Evolutionary conservation across 2,329 filamentous ascomycete genomes (phyloP), one percentile per base, ranked within the genome.

Genomic region (Penicillium corylophilum): DNA sequence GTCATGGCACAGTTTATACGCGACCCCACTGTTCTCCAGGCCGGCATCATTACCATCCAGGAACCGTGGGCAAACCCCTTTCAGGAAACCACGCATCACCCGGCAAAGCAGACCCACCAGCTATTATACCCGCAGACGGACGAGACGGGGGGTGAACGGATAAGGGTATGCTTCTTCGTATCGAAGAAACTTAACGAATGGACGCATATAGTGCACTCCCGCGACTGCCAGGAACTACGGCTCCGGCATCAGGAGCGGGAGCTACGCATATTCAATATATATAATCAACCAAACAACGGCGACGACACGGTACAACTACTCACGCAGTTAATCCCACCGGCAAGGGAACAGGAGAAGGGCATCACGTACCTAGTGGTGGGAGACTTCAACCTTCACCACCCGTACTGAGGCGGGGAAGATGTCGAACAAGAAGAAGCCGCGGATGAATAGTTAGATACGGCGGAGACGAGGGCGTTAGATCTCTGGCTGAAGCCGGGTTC

Each of bases 391-490:
- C n/a, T 29, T 12, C 4, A 29, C 29, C 15, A 31, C 38, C 43
- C 48, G 24, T 41, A 39, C 15, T 50, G 29, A 48, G 35, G 49
- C 5, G 23, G 53, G 20, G 40, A 40, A 3, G 42, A 43, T 20
- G 10, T 23, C 12, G 15, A 39, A 41, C 28, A 24, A 4, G 35
- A 50, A 31, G 15, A 45, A 2, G 18, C 28, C n/a, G 51, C 48
- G 2, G 46, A 51, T 5, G 36, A 41, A 1, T 35, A 51, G 5
- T 29, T 56, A 5, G 28, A 48, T 4, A 2, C 51, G 3, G 29
- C 33, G 6, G 44, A 40, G 2, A 10, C 18, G 6, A 29, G 28
- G 1, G 22, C 38, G 6, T 16, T 56, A 9, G 48, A 45, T 13
- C 31, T 48, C 15, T 48, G 50, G 20, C 16, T 49, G 16, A 39